Base-by-base conservation (phyloP, 163 green algal species). In the Chloromonas sp. region DNA sequence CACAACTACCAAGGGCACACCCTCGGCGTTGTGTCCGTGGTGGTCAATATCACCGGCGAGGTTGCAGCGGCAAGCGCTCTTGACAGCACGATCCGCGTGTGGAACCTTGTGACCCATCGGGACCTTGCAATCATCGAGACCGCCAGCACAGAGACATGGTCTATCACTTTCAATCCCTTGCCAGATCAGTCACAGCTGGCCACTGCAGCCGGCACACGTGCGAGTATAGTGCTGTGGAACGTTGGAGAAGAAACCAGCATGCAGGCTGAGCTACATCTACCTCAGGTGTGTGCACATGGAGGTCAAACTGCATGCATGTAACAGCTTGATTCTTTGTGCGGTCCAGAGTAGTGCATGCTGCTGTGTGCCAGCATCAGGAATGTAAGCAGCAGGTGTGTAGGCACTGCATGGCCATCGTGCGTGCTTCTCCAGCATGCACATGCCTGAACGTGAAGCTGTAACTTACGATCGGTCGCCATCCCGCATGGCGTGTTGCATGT, bases 141-240 rank as follows among this genome's bases (percentile, higher is more conserved):
- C 13, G 91, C 92, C 2, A 94, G 96, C 0, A 96, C 95, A 3
- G 97, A 99, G 86, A 94, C 92, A 1, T 99, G 97, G 97, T 85
- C 87, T 36, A 89, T 98, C 8, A 87, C 91, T 0, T 98, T 98
- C 81, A 87, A 91, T 0, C 94, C 94, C 1, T 66, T 87, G 14
- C 14, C 70, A 2, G 91, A 96, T n/a, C 74, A 61, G 13, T 85
- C 95, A 71, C 86, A 92, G 74, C 83, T 99, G 14, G 96, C 96
- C 14, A 92, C 96, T 14, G 96, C 96, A 8, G 96, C 94, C 15
- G 96, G 96, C 57, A 94, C 86, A 59, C 90, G 87, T 60, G 91
- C 91, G 60, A 87, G 83, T 1, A 92, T 96, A 3, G 90, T 92
- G 36, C 62, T 97, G 13, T 96, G 93, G 84, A 81, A 86, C 15